Evolutionary conservation across 805 yeast genomes (phyloP).

Genomic region (Saturnispora besseyi): DNA sequence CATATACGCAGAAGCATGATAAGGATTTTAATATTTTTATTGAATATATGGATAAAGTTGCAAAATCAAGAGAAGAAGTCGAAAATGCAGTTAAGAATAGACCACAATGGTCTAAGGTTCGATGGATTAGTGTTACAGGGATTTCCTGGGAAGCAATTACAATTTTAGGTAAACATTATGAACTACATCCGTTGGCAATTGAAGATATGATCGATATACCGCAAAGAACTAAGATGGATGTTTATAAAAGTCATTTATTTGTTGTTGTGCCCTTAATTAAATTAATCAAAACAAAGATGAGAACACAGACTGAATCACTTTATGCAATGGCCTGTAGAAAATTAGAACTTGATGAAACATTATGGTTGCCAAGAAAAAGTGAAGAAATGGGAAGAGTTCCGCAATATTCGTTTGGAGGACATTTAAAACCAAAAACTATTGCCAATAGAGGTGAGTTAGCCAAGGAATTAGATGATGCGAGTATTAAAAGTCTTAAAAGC

Average conservation of each 20-base stretch:
- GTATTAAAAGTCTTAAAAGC: neutral
- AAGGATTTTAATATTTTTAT: conserved; percentile 6
- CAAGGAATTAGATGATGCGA: conserved; percentile 6
- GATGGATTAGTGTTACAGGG: conserved; percentile 54
- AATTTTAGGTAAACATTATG: conserved; percentile 34
- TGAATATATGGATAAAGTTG: conserved; percentile 14
- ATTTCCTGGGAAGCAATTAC: conserved; percentile 53
- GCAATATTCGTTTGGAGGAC: neutral
- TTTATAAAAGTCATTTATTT: conserved; percentile 43
- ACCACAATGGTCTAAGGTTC: conserved; percentile 41
- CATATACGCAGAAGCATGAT: neutral
- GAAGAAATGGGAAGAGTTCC: neutral
- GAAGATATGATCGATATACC: conserved; percentile 60
- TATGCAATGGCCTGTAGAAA: neutral
- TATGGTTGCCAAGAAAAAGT: neutral
- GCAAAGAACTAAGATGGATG: conserved; percentile 48
- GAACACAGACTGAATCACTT: conserved; percentile 2
- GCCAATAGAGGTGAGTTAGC: conserved; percentile 10
- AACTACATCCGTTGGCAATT: conserved; percentile 45
- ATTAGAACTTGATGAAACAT: neutral
- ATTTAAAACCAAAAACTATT: conserved; percentile 9
- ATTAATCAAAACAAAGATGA: conserved; percentile 27
- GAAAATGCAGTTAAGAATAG: conserved; percentile 24
- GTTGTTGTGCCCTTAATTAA: conserved; percentile 46
- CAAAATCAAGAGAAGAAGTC: conserved; percentile 23